Base-by-base conservation (phyloP, 176 grass and related monocot genomes). In the Oryza glaberrima region DNA sequence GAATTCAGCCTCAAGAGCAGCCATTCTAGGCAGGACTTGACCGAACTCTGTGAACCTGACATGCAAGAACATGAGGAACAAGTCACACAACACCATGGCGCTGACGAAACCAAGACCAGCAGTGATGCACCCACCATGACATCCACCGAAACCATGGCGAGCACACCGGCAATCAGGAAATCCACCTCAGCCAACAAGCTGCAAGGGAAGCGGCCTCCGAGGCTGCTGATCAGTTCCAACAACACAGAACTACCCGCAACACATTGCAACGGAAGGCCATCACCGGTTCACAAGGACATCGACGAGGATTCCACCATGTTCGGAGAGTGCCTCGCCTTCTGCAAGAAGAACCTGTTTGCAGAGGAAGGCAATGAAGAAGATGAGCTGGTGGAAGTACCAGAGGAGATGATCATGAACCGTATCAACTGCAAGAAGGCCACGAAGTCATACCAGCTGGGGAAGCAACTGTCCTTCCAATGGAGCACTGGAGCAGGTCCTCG, bases 361-460 rank as follows among this genome's bases (percentile, higher is more conserved):
- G 70, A 61, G 83, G 83, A 34, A 7, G 73, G 48, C 12, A 60
- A 72, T 7, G 45, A 49, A 45, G 32, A 79, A 61, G 72, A 69
- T 4, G 78, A 19, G 65, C 46, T 35, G 19, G 78, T 69, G 22
- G 73, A 67, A 38, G 63, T 96, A 49, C 68, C 94, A 10, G 77
- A 85, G 67, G 83, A 89, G 41, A 19, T 84, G 36, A 96, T 96
- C 80, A 73, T 89, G 49, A 67, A 69, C 49, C 92, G 88, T 75
- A 96, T 93, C 44, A 89, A 93, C 46, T 96, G 88, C 12, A 93
- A 72, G 91, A 92, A 88, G 45, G 77, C 77, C 51, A 85, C 60
- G 60, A 87, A 72, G 3, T 96, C 94, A 8, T 96, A 96, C 79
- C 94, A 93, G 76, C 78, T 96, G 1, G 94, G 88, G 11, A 83